Percentiles rank a stretch among this genome's conserved stretches.
Conservation (phyloP, 2,329 filamentous ascomycete species). For the Colletotrichum australisinense region DNA sequence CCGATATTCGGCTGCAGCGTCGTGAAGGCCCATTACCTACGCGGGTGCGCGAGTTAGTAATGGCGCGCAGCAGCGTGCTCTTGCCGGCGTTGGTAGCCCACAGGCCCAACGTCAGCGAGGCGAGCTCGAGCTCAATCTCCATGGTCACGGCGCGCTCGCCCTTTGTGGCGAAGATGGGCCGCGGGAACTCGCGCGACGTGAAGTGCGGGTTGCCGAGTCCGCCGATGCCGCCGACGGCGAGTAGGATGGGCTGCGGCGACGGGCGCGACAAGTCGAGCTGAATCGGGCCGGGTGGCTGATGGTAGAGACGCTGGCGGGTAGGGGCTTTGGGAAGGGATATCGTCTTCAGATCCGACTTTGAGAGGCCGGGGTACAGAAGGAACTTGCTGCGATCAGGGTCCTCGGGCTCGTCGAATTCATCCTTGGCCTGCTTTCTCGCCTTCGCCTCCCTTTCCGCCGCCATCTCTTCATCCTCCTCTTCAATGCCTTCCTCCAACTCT, state of each 20-base stretch:
- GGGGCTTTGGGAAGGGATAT: conserved; percentile 64
- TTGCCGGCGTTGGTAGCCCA: conserved; percentile 98
- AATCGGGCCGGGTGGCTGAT: conserved; percentile 80
- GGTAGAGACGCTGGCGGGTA: conserved; percentile 63
- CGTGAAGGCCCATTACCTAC: conserved; percentile 98
- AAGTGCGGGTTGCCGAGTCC: conserved; percentile 96
- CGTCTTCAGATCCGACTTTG: conserved; percentile 73
- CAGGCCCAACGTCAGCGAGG: conserved; percentile 92
- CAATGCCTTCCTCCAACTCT: conserved; percentile 31
- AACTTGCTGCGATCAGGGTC: conserved; percentile 76
- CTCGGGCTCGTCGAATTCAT: conserved; percentile 53
- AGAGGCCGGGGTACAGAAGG: conserved; percentile 85
- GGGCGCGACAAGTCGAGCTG: conserved; percentile 78
- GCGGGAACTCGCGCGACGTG: conserved; percentile 76
- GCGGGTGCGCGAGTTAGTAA: conserved; percentile 89
- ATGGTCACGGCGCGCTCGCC: conserved; percentile 85
- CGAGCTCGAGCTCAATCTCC: conserved; percentile 88
- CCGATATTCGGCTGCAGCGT: conserved; percentile 96
- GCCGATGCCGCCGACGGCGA: conserved; percentile 88
- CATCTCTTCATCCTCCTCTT: conserved; percentile 23
- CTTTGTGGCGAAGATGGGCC: conserved; percentile 89
- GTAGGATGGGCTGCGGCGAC: conserved; percentile 84
- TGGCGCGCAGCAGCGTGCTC: conserved; percentile 86
- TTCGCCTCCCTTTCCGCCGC: conserved; percentile 7
- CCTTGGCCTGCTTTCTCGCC: conserved; percentile 34